Evolutionary conservation across 495 filamentous ascomycete genomes (phyloP), one percentile per base, ranked within the genome.

Genomic region (Aspergillus biplanus): DNA sequence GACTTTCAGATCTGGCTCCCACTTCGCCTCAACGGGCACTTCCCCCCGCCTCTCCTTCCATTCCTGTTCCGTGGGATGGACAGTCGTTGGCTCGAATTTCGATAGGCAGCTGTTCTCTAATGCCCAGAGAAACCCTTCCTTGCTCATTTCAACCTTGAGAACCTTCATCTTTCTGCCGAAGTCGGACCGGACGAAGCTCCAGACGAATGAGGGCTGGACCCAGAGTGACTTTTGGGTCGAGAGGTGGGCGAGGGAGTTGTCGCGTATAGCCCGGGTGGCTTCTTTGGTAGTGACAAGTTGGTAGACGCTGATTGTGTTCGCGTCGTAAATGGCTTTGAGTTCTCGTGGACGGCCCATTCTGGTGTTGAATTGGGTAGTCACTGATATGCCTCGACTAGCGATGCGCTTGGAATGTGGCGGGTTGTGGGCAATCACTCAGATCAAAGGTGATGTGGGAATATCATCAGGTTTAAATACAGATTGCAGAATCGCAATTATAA

Each of bases 161-260:
- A 49, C 46, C 18, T 49, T 9, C 16, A n/a, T n/a, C 13, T 39
- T 39, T 16, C 15, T 2, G 1, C 18, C 18, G 5, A 16, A 49
- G 8, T 9, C 5, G 46, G 37, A 49, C n/a, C 46, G 18, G 18
- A 49, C 46, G 9, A 49, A 13, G 46, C 46, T 49, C 46, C 46
- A 49, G 15, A 49, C 46, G n/a, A 49, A 49, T 9, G 46, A 49
- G 9, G 46, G 15, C n/a, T 49, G 46, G 46, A 49, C 16, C 46
- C 46, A 49, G 1, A 49, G 8, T 21, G 11, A 13, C 18, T 11
- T 11, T n/a, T 49, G 46, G 46, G 8, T 49, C 9, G 13, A n/a
- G 9, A 49, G 18, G 18, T 49, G 46, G 46, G n/a, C 5, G 46
- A 49, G 46, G 9, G 46, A 49, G 46, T 49, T 39, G 1, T 49